phyloP scores from a whole-genome alignment of 495 filamentous ascomycete genomes.

The Clavariopsis aquatica region DNA sequence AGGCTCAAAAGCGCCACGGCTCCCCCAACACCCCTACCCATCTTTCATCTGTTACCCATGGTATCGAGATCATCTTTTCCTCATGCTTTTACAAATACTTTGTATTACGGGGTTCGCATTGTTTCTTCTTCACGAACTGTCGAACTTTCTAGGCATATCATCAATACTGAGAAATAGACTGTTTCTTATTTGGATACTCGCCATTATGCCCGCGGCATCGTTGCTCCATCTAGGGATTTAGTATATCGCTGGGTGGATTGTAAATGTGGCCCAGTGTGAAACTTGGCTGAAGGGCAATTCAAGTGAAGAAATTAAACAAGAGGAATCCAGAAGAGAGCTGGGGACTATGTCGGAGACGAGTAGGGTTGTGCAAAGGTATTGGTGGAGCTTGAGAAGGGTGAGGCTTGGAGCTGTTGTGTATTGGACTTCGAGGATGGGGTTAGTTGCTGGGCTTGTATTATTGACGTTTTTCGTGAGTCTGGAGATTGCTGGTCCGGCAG shows the following conservation, averaged over 20 bases:
- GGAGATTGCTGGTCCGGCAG: constrained; percentile 21
- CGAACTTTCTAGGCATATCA: constrained; percentile 23
- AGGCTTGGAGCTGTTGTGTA: too few species aligned
- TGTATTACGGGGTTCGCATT: constrained; percentile 15
- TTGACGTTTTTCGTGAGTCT: constrained; percentile 18
- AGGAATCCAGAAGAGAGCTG: not conserved
- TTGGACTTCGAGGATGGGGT: too few species aligned
- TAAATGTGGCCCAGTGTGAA: not conserved
- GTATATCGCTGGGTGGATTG: constrained; percentile 9
- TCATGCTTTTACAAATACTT: constrained; percentile 20
- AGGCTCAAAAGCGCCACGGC: not conserved
- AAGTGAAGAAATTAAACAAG: constrained; percentile 1
- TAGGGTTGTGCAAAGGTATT: too few species aligned
- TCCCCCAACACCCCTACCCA: constrained; percentile 13
- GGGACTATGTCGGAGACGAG: not conserved
- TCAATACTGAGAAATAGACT: constrained; percentile 20
- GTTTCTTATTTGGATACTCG: constrained; percentile 26
- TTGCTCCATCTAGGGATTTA: constrained; percentile 21
- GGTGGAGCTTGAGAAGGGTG: too few species aligned
- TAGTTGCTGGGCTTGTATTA: constrained; percentile 5
- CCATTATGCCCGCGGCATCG: constrained; percentile 8
- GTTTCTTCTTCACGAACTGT: constrained; percentile 10
- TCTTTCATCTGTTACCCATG: constrained; percentile 16
- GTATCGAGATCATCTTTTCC: constrained; percentile 19
- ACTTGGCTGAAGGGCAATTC: constrained; percentile 2